Evolutionary conservation across 768 basidiomycete genomes (phyloP), one percentile per base, ranked within the genome.

Genomic region (Chiua virens): DNA sequence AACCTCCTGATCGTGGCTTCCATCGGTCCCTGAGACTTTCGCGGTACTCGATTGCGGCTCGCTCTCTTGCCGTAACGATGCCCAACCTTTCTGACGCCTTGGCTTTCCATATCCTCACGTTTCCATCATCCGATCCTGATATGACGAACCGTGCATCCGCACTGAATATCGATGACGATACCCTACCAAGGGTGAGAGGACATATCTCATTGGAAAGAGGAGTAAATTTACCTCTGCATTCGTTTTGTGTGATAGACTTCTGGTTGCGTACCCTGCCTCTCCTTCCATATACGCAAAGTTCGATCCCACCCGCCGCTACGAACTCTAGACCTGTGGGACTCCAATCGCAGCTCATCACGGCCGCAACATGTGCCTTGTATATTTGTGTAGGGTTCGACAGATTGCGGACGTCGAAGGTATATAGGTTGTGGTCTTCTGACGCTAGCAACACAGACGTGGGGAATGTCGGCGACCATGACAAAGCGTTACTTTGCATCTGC

Each of bases 181-280:
- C 92, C 53, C 95, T 93, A 22, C 18, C 5, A 18, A 23, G 13
- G 15, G 13, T 15, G 2, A 50, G 34, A 58, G 35, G 25, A 37
- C 37, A 46, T 14, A 20, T 13, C 42, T 35, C 30, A 7, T 32
- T 15, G 15, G 5, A 35, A 27, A 13, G 10, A 15, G 2, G 4
- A 10, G 35, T 10, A 1, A 18, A 52, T 74, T 35, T 45, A 92
- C 91, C 94, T 82, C 70, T 98, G 97, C 97, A 99, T 99, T 40
- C 97, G 89, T 73, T 98, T 98, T 15, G 94, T 96, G 69, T 98
- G 96, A 65, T 98, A 99, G 8, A 94, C 87, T 66, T 98, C 96
- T 15, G 89, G 82, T 8, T 79, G 78, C 27, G 82, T 82, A 0
- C 95, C 94, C 37, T 78, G 81, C 23, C 88, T 91, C 59, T 92